Conservation (phyloP, 495 filamentous ascomycete species). For the Aspergillus kassunensis region DNA sequence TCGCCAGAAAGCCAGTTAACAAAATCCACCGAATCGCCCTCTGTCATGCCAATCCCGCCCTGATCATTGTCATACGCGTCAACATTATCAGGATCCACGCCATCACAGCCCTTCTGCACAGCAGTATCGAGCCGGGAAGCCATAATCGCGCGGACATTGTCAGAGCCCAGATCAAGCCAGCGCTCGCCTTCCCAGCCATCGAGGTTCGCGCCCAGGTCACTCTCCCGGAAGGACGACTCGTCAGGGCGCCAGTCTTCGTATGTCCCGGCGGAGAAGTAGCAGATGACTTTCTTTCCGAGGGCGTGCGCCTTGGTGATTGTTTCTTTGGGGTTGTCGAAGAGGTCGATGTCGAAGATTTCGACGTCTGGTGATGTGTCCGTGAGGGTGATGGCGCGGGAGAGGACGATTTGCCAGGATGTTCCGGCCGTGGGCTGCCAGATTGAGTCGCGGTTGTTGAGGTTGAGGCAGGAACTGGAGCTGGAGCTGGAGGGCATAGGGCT, state of each 20-base stretch:
- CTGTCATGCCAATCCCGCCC: constrained; percentile 55
- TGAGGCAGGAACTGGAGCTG: too few species aligned
- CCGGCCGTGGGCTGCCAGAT: constrained; percentile 48
- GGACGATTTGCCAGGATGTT: constrained; percentile 54
- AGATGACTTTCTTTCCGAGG: constrained; percentile 56
- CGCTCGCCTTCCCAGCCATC: constrained; percentile 62
- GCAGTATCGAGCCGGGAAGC: constrained; percentile 51
- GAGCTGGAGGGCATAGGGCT: too few species aligned
- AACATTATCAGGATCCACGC: constrained; percentile 69
- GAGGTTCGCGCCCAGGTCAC: constrained; percentile 51
- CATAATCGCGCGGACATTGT: constrained; percentile 61
- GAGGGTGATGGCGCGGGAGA: constrained; percentile 41
- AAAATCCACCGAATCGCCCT: constrained; percentile 52
- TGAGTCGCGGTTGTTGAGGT: background rate
- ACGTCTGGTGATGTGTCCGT: constrained; percentile 30
- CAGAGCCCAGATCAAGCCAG: constrained; percentile 59
- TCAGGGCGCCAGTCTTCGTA: constrained; percentile 60
- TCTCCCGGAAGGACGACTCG: constrained; percentile 41
- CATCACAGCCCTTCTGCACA: constrained; percentile 59
- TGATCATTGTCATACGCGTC: constrained; percentile 57
- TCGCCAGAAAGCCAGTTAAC: constrained; percentile 54
- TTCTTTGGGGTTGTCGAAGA: constrained; percentile 48
- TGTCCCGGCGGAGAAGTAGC: constrained; percentile 71
- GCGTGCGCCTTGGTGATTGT: constrained; percentile 46
- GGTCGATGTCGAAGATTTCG: constrained; percentile 57